Evolutionary conservation across 441 rosid species (phyloP).

Genomic region (Iberis amara): DNA sequence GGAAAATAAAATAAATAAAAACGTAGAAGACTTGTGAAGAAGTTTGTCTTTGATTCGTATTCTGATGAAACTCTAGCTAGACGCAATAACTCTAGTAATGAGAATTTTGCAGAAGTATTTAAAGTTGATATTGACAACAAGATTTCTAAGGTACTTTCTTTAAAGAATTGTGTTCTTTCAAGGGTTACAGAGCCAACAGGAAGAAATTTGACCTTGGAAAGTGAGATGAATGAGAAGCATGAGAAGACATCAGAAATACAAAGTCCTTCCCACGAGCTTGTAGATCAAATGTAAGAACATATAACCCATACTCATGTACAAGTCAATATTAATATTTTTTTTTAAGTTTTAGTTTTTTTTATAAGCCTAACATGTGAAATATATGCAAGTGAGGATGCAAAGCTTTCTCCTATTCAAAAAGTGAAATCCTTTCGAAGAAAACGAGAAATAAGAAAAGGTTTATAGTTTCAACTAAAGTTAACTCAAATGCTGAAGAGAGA

Average conservation of each 20-base stretch:
- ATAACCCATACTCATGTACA: slow-evolving; percentile 15
- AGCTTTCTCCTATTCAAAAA: slow-evolving; percentile 5
- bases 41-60: slow-evolving; percentile 40
- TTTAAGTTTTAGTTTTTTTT: neutral
- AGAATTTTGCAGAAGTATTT: slow-evolving; percentile 1
- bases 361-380: slow-evolving; percentile 17
- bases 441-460: slow-evolving; percentile 31
- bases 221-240: slow-evolving; percentile 10
- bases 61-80: slow-evolving; percentile 29
- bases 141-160: slow-evolving; percentile 1
- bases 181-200: slow-evolving; percentile 22
- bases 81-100: slow-evolving; percentile 17
- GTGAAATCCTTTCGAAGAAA: slow-evolving; percentile 29
- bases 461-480: slow-evolving; percentile 15
- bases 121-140: slow-evolving; percentile 33
- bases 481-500: neutral
- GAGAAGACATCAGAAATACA: slow-evolving; percentile 16
- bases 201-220: slow-evolving; percentile 22
- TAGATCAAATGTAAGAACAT: slow-evolving; percentile 31
- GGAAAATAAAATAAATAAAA: slow-evolving; percentile 28
- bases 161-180: slow-evolving; percentile 24
- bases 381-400: slow-evolving; percentile 7
- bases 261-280: slow-evolving; percentile 17
- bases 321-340: neutral
- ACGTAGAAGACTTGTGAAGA: slow-evolving; percentile 44